Evolutionary conservation across 2,329 filamentous ascomycete genomes (phyloP).

Genomic region (Macrophomina phaseolina): DNA sequence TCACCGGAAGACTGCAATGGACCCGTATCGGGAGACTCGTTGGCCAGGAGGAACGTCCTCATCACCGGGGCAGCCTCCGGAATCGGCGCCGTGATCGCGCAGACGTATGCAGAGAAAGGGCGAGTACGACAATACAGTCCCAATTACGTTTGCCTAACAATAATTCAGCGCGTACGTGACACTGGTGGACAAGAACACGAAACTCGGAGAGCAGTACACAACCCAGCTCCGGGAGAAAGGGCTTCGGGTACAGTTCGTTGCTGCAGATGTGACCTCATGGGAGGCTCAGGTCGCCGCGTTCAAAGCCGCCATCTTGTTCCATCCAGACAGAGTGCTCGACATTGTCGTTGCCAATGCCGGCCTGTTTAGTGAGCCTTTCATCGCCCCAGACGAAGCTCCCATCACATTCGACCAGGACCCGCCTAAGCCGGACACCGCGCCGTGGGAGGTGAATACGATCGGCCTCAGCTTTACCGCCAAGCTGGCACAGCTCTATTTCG

Average conservation of each 20-base stretch:
- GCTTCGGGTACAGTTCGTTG: conserved; percentile 36
- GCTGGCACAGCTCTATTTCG: conserved; percentile 30
- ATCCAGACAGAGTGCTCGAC: conserved; percentile 37
- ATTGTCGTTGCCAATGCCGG: conserved; percentile 41
- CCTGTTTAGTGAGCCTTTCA: conserved; percentile 35
- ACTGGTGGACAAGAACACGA: conserved; percentile 34
- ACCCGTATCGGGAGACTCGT: not conserved
- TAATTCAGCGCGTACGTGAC: conserved; percentile 34
- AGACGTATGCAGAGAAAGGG: not conserved
- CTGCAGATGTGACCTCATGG: conserved; percentile 40
- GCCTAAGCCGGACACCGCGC: no score
- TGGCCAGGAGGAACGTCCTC: not conserved
- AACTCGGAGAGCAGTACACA: conserved; percentile 29
- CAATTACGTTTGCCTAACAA: not conserved
- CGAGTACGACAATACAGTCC: no score
- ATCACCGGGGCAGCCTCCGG: not conserved
- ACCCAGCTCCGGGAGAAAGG: conserved; percentile 31
- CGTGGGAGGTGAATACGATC: no score
- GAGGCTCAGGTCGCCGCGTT: conserved; percentile 38
- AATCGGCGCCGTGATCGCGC: not conserved
- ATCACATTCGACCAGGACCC: no score
- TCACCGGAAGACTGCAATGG: not conserved
- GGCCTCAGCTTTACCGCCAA: no score
- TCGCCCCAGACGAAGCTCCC: conserved; percentile 33
- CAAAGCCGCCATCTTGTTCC: conserved; percentile 37